These are phyloP conservation scores for Metarhizium sp. DNA, from an alignment of 2,329 filamentous ascomycete genomes.

Conservation along the genomic window DNA sequence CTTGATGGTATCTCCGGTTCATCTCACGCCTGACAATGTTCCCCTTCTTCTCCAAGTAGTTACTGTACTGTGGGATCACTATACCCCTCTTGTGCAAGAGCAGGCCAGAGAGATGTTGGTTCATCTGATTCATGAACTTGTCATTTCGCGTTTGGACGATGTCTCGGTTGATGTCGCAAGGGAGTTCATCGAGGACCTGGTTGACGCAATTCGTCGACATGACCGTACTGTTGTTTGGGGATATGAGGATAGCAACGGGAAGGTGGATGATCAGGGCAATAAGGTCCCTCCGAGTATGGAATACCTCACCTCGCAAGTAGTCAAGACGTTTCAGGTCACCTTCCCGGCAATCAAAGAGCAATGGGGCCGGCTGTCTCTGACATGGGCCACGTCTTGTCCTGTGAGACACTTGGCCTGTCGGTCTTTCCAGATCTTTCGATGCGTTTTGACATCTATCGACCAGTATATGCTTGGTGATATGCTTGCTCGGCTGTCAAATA, in stretches of 20 bases:
- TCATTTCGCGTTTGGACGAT: conserved; percentile 70
- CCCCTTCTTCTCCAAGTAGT: conserved; percentile 85
- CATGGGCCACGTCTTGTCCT: conserved; percentile 94
- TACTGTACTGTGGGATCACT: conserved; percentile 94
- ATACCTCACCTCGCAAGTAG: conserved; percentile 68
- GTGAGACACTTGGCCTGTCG: conserved; percentile 91
- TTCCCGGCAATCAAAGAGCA: conserved; percentile 83
- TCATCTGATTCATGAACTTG: conserved; percentile 90
- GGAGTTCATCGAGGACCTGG: conserved; percentile 73
- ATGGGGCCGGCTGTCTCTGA: conserved; percentile 83
- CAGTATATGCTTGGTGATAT: conserved; percentile 95
- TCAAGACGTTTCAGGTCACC: conserved; percentile 74
- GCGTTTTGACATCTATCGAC: conserved; percentile 82
- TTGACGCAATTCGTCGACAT: conserved; percentile 77
- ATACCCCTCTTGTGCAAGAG: conserved; percentile 88
- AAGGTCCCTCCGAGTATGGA: conserved; percentile 86
- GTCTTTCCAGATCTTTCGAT: conserved; percentile 95
- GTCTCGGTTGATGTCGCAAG: conserved; percentile 53
- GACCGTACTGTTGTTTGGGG: conserved; percentile 82
- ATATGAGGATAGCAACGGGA: conserved; percentile 87
- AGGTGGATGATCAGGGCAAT: conserved; percentile 59
- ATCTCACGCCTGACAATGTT: conserved; percentile 68
- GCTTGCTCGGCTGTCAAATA: conserved; percentile 90
- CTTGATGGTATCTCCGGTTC: conserved; percentile 85
- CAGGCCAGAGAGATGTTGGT: conserved; percentile 97